These are phyloP conservation scores for Schizosaccharomyces lindneri DNA, from an alignment of 805 yeast genomes.

Conservation along the genomic window DNA sequence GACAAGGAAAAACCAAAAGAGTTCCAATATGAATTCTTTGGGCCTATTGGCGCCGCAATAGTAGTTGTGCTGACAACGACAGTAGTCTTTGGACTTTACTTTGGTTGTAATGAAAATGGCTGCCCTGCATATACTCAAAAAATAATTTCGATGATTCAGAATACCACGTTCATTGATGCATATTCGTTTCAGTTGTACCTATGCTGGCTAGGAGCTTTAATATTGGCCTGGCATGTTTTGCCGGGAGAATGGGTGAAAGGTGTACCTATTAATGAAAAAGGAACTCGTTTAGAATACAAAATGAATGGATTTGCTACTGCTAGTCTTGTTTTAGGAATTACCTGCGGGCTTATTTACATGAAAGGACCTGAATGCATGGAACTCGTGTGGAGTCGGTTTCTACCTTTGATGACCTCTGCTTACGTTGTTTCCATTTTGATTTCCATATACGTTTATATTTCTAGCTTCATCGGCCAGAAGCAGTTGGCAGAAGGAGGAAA, in stretches of 20 bases:
- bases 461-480: conserved; percentile 33
- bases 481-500: conserved; percentile 77
- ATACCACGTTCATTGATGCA: background rate
- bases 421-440: conserved; percentile 38
- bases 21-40: conserved; percentile 37
- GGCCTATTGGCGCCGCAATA: conserved; percentile 42
- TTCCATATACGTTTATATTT: conserved; percentile 37
- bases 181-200: background rate
- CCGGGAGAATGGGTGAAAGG: conserved; percentile 1
- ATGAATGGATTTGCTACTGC: background rate
- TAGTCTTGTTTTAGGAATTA: background rate
- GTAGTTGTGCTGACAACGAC: conserved; percentile 43
- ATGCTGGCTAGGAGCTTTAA: background rate
- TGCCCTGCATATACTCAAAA: conserved; percentile 11
- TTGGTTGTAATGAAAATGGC: conserved; percentile 30
- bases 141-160: background rate
- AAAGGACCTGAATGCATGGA: conserved; percentile 28
- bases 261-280: background rate
- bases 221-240: background rate
- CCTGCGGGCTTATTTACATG: background rate
- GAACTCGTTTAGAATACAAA: background rate
- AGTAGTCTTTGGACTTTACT: conserved; percentile 30
- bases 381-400: conserved; percentile 42
- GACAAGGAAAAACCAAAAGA: background rate
- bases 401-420: conserved; percentile 38